A percentile compares a stretch with the other conserved stretches of the same genome.
Evolutionary conservation across 2,329 filamentous ascomycete genomes (phyloP).

Genomic region (Lachnellula subtilissima): DNA sequence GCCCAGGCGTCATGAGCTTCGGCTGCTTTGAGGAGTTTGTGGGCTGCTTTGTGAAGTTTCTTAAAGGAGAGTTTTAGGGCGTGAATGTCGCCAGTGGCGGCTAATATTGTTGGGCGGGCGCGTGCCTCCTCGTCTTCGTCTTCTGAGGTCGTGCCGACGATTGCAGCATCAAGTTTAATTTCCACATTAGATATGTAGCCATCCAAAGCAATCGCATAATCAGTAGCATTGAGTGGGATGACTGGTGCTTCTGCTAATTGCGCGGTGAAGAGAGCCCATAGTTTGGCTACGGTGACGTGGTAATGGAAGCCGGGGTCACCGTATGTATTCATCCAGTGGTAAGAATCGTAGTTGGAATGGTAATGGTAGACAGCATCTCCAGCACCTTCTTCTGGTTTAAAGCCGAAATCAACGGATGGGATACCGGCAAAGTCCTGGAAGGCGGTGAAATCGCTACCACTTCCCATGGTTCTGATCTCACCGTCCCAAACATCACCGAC

Average conservation of each 20-base stretch:
- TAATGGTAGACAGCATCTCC: conserved; percentile 62
- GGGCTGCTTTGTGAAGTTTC: conserved; percentile 25
- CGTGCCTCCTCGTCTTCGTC: conserved; percentile 27
- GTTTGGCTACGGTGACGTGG: conserved; percentile 52
- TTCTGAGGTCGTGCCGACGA: conserved; percentile 17
- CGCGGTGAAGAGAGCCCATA: conserved; percentile 47
- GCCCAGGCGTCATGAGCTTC: conserved; percentile 27
- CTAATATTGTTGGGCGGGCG: conserved; percentile 19
- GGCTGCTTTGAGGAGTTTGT: conserved; percentile 20
- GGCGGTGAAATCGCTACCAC: conserved; percentile 62
- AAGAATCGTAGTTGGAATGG: conserved; percentile 80
- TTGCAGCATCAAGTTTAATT: conserved; percentile 23
- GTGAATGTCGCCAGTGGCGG: conserved; percentile 18
- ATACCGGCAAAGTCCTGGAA: conserved; percentile 55
- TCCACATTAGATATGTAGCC: conserved; percentile 29
- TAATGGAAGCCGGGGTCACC: conserved; percentile 64
- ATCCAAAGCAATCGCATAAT: conserved; percentile 34
- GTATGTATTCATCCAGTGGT: conserved; percentile 76
- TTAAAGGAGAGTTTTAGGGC: conserved; percentile 25
- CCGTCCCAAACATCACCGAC: conserved; percentile 47
- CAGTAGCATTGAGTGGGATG: conserved; percentile 47
- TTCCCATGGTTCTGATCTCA: conserved; percentile 53
- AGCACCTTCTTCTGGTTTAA: conserved; percentile 33
- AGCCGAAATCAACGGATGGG: conserved; percentile 53
- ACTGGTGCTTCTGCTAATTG: conserved; percentile 46